Percentiles rank a stretch among this genome's conserved stretches.
Evolutionary conservation across 441 rosid genomes (phyloP).

Genomic region (Gossypium davidsonii): DNA sequence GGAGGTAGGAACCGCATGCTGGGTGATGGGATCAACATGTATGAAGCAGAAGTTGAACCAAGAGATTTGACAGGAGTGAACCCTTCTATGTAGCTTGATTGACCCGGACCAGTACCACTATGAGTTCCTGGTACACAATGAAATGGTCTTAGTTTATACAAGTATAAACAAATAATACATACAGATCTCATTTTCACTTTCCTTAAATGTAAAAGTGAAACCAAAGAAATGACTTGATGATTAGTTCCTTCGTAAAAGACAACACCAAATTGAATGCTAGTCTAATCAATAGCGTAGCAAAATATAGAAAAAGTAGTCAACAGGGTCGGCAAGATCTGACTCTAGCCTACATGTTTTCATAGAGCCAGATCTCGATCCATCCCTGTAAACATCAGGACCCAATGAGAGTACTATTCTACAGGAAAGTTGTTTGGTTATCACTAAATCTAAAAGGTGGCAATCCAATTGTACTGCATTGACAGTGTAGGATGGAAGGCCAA

Average conservation of each 20-base stretch:
- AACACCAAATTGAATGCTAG: neutral
- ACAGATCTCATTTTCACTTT: neutral
- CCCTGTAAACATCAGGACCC: neutral
- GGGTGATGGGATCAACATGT: constrained; percentile 89
- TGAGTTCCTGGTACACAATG: constrained; percentile 56
- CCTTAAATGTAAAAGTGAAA: neutral
- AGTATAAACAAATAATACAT: neutral
- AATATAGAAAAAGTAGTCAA: neutral
- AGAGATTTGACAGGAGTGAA: constrained; percentile 90
- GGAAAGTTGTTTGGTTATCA: neutral
- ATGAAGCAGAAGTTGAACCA: constrained; percentile 78
- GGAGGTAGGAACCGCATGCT: constrained; percentile 96
- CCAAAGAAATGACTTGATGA: neutral
- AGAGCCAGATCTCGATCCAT: neutral
- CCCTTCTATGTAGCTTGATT: constrained; percentile 70
- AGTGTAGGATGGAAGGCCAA: neutral
- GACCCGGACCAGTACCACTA: constrained; percentile 39
- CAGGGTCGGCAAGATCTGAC: neutral
- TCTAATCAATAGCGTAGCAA: neutral
- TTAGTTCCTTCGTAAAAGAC: neutral
- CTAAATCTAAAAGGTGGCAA: neutral
- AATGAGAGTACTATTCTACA: neutral
- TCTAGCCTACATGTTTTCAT: neutral
- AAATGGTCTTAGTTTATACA: neutral
- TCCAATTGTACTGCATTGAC: neutral